Evolutionary conservation across 164 flowering plant genomes (phyloP).

Genomic region (Dillenia suffruticosa): DNA sequence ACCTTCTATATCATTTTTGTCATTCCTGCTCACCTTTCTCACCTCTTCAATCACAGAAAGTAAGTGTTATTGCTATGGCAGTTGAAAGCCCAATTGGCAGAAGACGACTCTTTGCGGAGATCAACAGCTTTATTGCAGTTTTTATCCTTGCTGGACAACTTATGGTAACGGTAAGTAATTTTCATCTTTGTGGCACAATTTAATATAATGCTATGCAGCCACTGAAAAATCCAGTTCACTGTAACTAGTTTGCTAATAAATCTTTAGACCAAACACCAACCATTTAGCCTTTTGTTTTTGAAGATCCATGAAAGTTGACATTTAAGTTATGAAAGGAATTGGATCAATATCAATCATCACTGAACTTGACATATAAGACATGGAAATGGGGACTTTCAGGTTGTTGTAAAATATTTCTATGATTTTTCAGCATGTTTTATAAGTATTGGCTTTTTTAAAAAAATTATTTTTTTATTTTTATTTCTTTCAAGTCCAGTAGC

Average conservation of each 20-base stretch:
- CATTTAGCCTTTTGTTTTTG: too few species aligned
- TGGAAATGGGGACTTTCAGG: too few species aligned
- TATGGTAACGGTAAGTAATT: slow-evolving; percentile 66
- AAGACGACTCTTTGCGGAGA: slow-evolving; percentile 84
- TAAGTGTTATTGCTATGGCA: slow-evolving; percentile 75
- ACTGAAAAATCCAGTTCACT: not conserved
- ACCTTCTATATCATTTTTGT: not conserved
- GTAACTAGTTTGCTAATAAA: not conserved
- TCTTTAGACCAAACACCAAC: too few species aligned
- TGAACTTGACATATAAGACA: too few species aligned
- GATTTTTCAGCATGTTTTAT: too few species aligned
- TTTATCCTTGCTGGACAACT: slow-evolving; percentile 93
- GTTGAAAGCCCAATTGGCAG: slow-evolving; percentile 65
- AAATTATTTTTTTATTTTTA: too few species aligned
- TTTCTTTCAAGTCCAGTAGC: too few species aligned
- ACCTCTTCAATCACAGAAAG: slow-evolving; percentile 59
- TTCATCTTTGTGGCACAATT: not conserved
- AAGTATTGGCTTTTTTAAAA: too few species aligned
- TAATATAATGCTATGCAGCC: not conserved
- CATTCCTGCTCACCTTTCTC: not conserved
- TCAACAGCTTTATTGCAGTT: slow-evolving; percentile 90
- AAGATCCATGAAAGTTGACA: too few species aligned
- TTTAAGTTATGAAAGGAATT: too few species aligned
- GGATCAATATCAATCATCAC: too few species aligned
- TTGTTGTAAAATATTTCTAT: too few species aligned